A percentile compares a stretch with the other conserved stretches of the same genome.
Evolutionary conservation across 768 basidiomycete species (phyloP).

Genomic region (Naganishia antarctica): DNA sequence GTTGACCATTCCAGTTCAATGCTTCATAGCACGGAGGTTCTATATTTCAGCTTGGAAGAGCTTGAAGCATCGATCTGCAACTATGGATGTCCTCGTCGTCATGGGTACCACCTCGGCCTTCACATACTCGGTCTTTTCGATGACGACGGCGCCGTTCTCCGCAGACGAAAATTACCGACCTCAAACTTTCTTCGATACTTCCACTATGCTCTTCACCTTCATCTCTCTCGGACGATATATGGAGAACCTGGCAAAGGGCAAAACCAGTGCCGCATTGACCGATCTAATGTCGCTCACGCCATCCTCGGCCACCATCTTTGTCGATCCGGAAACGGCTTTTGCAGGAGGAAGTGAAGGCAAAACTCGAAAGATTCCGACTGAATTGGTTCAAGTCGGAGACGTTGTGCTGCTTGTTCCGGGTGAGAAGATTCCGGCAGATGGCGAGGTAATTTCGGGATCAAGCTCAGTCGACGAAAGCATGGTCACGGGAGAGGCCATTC

Average conservation of each 20-base stretch:
- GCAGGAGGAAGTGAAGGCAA: slow-evolving; percentile 32
- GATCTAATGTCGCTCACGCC: slow-evolving; percentile 94
- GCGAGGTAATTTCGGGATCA: slow-evolving; percentile 76
- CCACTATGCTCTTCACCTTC: slow-evolving; percentile 97
- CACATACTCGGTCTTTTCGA: slow-evolving; percentile 71
- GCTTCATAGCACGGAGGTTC: slow-evolving; percentile 82
- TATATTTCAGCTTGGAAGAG: slow-evolving; percentile 87
- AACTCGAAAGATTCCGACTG: slow-evolving; percentile 83
- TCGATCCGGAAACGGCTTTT: slow-evolving; percentile 55
- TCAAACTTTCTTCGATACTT: slow-evolving; percentile 93
- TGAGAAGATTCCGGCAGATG: slow-evolving; percentile 94
- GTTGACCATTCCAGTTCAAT: slow-evolving; percentile 86
- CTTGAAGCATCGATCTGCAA: slow-evolving; percentile 78
- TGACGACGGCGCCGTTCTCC: slow-evolving; percentile 58
- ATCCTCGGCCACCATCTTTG: slow-evolving; percentile 92
- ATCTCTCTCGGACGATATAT: slow-evolving; percentile 91
- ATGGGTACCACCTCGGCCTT: slow-evolving; percentile 93
- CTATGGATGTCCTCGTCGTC: slow-evolving; percentile 97
- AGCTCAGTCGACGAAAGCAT: slow-evolving; percentile 93
- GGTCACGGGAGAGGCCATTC: slow-evolving; percentile 93
- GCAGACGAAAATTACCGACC: slow-evolving; percentile 66
- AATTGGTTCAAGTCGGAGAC: slow-evolving; percentile 90
- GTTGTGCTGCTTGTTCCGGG: slow-evolving; percentile 90
- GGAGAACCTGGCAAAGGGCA: slow-evolving; percentile 94
- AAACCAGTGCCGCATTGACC: slow-evolving; percentile 91